Base-by-base conservation (phyloP, 768 basidiomycete species). In the Trametes cingulata region DNA sequence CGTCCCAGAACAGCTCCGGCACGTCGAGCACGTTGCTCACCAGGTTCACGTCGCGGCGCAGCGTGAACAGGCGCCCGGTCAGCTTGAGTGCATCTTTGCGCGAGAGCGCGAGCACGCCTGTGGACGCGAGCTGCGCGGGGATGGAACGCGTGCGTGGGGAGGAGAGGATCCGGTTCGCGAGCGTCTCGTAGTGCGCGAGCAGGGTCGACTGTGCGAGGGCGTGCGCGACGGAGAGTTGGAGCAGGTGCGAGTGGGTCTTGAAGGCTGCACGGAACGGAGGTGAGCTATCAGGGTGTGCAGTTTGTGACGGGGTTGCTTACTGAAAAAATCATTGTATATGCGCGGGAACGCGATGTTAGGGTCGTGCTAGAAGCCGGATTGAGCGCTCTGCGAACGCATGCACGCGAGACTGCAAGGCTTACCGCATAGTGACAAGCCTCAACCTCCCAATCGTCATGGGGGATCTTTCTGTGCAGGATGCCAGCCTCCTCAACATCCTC, bases 261-360 rank as follows among this genome's bases (percentile, higher is more conserved):
- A 97, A 88, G 3, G 95, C 94, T 95, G n/a, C n/a, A n/a, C n/a
- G n/a, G n/a, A n/a, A n/a, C n/a, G n/a, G n/a, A n/a, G n/a, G n/a
- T n/a, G n/a, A n/a, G n/a, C n/a, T n/a, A n/a, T n/a, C n/a, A n/a
- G n/a, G n/a, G n/a, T n/a, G 19, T 63, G 41, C 13, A 47, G 22
- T 36, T 24, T 12, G 7, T 29, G 22, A 51, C 29, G 9, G 39
- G 2, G 19, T 12, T 2, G 79, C 89, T 65, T 68, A 95, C 94
- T 95, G 76, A 95, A 96, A 75, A 95, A 92, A 72, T 96, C 95
- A 62, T 98, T 96, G 76, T 92, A 97, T 64, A 98, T 95, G 46
- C 95, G 84, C 15, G 95, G 95, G 67, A 89, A 93, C 0, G 84
- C 80, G 10, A 95, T 93, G 54, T 85, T 75, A 3, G 89, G 82